These are phyloP conservation scores for Annulohypoxylon nitens DNA, from an alignment of 495 filamentous ascomycete genomes.

Conservation along the genomic window DNA sequence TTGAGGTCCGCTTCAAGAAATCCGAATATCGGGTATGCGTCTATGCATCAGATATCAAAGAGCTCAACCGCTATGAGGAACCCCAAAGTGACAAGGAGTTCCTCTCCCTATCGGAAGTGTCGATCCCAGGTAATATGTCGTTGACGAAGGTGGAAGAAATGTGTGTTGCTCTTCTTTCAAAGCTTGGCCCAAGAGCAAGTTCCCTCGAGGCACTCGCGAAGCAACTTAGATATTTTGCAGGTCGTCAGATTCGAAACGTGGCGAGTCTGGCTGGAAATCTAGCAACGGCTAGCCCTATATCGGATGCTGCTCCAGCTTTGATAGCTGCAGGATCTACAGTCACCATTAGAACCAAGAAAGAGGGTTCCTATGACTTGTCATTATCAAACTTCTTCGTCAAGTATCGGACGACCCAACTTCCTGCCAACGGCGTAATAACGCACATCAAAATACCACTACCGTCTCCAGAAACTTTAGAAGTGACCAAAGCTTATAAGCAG, in stretches of 20 bases:
- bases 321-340: constrained; percentile 81
- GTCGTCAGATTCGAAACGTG: constrained; percentile 87
- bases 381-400: constrained; percentile 87
- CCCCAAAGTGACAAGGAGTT: constrained; percentile 77
- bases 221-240: constrained; percentile 83
- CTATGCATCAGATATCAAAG: constrained; percentile 84
- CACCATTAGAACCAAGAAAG: constrained; percentile 73
- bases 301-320: constrained; percentile 86
- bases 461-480: constrained; percentile 63
- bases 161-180: constrained; percentile 57
- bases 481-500: constrained; percentile 81
- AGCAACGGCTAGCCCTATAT: constrained; percentile 89
- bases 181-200: constrained; percentile 66
- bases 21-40: constrained; percentile 83
- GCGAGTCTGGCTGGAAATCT: constrained; percentile 88
- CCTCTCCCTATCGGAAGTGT: constrained; percentile 82
- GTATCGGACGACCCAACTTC: constrained; percentile 82
- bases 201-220: constrained; percentile 73
- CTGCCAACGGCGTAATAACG: constrained; percentile 79
- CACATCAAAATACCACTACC: constrained; percentile 78
- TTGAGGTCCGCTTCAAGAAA: constrained; percentile 89
- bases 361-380: constrained; percentile 74
- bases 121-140: constrained; percentile 73
- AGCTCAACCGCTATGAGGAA: constrained; percentile 75
- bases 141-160: constrained; percentile 74